phyloP scores from a whole-genome alignment of 2,329 filamentous ascomycete genomes.

The Pseudogymnoascus sp. region DNA sequence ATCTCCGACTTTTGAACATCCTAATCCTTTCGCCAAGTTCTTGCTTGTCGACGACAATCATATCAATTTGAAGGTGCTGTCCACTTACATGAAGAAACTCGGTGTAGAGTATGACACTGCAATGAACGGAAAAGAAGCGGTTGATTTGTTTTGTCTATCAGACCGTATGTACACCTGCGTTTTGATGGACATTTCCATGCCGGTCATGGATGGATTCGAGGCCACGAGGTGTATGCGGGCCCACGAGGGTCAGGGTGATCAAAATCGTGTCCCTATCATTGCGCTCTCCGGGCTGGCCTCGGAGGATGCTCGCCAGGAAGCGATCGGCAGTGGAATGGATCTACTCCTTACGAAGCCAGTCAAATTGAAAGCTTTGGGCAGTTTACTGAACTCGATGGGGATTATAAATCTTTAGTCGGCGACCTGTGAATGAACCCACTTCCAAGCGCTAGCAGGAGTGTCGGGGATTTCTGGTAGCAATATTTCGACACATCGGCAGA shows the following conservation, averaged over 20 bases:
- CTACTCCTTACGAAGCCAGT: constrained; percentile 48
- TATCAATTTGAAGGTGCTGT: constrained; percentile 31
- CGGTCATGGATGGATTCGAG: constrained; percentile 42
- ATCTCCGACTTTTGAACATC: neutral
- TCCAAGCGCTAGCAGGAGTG: no score
- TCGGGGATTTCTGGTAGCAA: no score
- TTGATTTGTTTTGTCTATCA: constrained; percentile 23
- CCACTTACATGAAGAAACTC: constrained; percentile 27
- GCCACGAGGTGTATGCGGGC: constrained; percentile 39
- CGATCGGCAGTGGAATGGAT: constrained; percentile 44
- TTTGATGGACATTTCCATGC: constrained; percentile 44
- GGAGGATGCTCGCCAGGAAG: constrained; percentile 40
- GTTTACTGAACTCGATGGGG: constrained; percentile 11
- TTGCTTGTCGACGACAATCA: constrained; percentile 36
- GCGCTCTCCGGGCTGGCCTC: constrained; percentile 46
- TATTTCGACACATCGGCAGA: no score
- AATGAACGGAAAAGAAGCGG: constrained; percentile 38
- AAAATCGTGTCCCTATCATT: constrained; percentile 39
- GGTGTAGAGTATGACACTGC: constrained; percentile 31
- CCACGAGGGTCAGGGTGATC: constrained; percentile 37
- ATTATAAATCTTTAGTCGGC: neutral
- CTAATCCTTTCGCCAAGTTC: constrained; percentile 13
- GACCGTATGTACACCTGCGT: constrained; percentile 16
- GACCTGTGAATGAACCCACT: neutral
- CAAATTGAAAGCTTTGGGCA: constrained; percentile 18